Evolutionary conservation across 2,329 filamentous ascomycete genomes (phyloP), one percentile per base, ranked within the genome.

Genomic region (Exophiala mesophila): DNA sequence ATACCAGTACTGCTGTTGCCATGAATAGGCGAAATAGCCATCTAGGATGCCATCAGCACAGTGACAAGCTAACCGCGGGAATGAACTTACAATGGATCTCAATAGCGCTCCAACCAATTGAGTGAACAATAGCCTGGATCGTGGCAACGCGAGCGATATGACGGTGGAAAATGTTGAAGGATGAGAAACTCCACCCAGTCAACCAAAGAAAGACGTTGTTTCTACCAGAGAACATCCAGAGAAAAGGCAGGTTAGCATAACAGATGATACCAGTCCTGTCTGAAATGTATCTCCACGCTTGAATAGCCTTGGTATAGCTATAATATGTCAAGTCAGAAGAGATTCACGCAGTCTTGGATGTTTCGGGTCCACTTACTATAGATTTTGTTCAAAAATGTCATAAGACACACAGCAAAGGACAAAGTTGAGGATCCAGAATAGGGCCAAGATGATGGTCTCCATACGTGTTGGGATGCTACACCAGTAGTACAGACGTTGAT

Each of bases 141-240:
- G 79, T 80, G 4, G 78, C 71, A 2, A 83, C 68, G 16, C 80
- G 69, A 0, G 82, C 81, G 2, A 81, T 68, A 69, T 78, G 80
- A 1, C 82, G 75, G 58, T 85, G 82, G 37, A 84, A 83, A 23
- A 77, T 71, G 50, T 78, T 84, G 54, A 78, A 84, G 0, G 77
- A 79, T 2, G 72, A 71, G 57, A 82, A 84, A 7, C 76, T 77
- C 80, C 82, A 85, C 0, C 81, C 81, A 0, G 82, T 85, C 1
- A 79, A 57, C 77, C 77, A 82, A 39, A 83, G 64, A 9, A 84
- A 68, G 0, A 79, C 54, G 38, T 85, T 83, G 47, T 85, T 85
- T 8, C 82, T 69, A 55, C 77, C 76, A 0, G 74, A 77, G 51
- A 85, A 85, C 0, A 84, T 59, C 78, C 79, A 84, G 0, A 84